Conservation (phyloP, 768 basidiomycete species). For the Calocera viscosa region DNA sequence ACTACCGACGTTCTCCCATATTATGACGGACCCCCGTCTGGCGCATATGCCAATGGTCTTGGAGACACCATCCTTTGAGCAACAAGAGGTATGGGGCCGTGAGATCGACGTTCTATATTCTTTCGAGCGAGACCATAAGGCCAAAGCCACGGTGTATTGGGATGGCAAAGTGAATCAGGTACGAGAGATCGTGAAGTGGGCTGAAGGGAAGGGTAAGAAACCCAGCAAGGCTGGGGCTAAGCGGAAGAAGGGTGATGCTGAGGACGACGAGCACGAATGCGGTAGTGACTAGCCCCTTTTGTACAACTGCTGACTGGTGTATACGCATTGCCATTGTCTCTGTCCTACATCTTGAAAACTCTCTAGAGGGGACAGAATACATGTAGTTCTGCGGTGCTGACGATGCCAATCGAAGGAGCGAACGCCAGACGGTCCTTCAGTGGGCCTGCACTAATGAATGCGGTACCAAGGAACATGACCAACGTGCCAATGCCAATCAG, state of each 20-base stretch:
- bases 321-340: too few relatives aligned
- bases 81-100: slow-evolving; percentile 53
- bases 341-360: not conserved
- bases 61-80: slow-evolving; percentile 66
- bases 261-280: not conserved
- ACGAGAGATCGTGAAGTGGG: not conserved
- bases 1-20: slow-evolving; percentile 47
- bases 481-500: not conserved
- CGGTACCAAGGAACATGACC: not conserved
- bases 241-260: not conserved
- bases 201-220: not conserved
- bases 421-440: not conserved
- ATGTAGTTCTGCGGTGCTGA: too few relatives aligned
- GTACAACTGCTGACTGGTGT: not conserved
- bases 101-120: slow-evolving; percentile 55
- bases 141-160: not conserved
- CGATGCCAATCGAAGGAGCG: too few relatives aligned
- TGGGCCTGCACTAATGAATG: not conserved
- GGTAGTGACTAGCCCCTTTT: not conserved
- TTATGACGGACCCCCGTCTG: slow-evolving; percentile 56
- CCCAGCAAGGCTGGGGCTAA: not conserved
- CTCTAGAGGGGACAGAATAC: too few relatives aligned
- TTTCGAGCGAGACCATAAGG: slow-evolving; percentile 17
- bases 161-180: not conserved
- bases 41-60: slow-evolving; percentile 64